Conservation (phyloP, 1,284 basidiomycete genomes). For the Inonotus hispidus region DNA sequence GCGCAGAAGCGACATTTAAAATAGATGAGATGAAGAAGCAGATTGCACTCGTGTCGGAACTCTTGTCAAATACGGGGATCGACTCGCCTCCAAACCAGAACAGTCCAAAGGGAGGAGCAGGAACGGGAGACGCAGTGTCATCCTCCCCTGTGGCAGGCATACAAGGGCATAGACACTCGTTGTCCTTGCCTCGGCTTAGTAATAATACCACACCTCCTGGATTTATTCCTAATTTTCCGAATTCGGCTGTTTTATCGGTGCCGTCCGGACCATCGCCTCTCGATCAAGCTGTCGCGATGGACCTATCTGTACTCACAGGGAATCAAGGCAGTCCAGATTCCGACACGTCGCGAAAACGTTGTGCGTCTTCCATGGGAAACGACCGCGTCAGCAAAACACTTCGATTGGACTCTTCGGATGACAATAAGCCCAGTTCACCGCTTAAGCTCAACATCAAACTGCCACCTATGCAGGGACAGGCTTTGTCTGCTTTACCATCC, state of each 20-base stretch:
- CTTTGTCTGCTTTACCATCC: neutral
- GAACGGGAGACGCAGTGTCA: neutral
- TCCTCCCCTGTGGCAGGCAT: neutral
- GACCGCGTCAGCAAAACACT: conserved; percentile 16
- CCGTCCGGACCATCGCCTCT: conserved; percentile 7
- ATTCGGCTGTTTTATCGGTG: conserved; percentile 1
- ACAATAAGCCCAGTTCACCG: conserved; percentile 24
- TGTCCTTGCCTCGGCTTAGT: conserved; percentile 13
- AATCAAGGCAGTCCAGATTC: conserved; percentile 16
- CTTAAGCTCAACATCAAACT: conserved; percentile 3
- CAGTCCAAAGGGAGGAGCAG: conserved; percentile 2
- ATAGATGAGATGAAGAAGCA: conserved; percentile 45
- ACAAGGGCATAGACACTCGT: conserved; percentile 10
- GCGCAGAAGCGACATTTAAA: conserved; percentile 38
- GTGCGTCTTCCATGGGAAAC: conserved; percentile 20
- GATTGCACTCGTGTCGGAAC: conserved; percentile 42
- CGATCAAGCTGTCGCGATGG: conserved; percentile 4
- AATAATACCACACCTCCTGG: conserved; percentile 5
- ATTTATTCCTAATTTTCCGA: conserved; percentile 14
- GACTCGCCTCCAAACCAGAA: conserved; percentile 26
- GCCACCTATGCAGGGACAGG: neutral
- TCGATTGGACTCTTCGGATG: conserved; percentile 13
- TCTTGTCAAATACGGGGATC: conserved; percentile 42
- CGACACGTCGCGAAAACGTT: conserved; percentile 22
- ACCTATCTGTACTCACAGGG: neutral